Base-by-base conservation (phyloP, 78 protist genomes). In the Diacronema lutheri region DNA sequence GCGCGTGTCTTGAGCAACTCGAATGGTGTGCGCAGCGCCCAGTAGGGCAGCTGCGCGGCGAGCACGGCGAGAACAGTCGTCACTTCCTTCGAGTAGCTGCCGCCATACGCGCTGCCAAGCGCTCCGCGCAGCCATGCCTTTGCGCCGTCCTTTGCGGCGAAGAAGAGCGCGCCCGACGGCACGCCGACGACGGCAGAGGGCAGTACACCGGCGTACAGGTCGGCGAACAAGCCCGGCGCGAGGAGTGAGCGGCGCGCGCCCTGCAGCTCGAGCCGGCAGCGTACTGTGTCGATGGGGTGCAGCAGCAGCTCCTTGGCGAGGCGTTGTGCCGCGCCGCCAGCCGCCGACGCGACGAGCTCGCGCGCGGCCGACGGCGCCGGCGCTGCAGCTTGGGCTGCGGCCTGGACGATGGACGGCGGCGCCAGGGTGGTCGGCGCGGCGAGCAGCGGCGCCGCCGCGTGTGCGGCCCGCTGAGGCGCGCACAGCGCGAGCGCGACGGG, bases 1-100 rank as follows among this genome's bases (percentile, higher is more conserved):
- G 83, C 4, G 10, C 77, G 84, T 65, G 82, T 90, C 65, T 91
- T 91, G 73, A 88, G 26, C 25, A 77, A 14, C 29, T 89, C 94
- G 16, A 73, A 0, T 11, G 94, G 94, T 26, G 86, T 90, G 16
- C 89, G 89, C 16, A 89, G 78, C 4, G 38, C 29, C 78, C 92
- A 85, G 35, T 71, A 71, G 58, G 58, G n/a, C 25, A 71, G 16
- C 50, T 71, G 41, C n/a, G 79, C 79, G 35, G 35, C 0, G 12
- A 19, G 55, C 35, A 71, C 79, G 21, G 79, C 46, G 37, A 14
- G 5, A 58, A 71, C 14, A 14, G 79, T 71, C 7, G 50, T 7
- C 7, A 7, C 16, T 7, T 44, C 50, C 50, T 44, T 44, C 16
- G 50, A 3, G 50, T 44, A 44, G 50, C 50, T 44, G 16, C 16